Conservation (phyloP, 306 rosid genomes). For the Cicer judaicum region DNA sequence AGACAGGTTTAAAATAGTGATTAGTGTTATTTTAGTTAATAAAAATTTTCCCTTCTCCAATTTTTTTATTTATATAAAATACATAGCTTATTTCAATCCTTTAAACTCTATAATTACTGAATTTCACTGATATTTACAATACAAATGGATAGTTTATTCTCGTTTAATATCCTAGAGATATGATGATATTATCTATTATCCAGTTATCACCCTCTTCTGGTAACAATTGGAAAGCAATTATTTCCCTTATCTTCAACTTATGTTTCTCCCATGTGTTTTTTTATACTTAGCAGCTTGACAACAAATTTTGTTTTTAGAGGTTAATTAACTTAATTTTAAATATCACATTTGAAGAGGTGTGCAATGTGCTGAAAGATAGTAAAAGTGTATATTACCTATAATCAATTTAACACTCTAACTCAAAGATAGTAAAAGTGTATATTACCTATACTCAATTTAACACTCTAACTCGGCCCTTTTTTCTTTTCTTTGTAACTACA, state of each 20-base stretch:
- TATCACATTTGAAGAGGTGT: background rate
- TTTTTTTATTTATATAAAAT: too few species aligned
- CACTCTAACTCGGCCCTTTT: too few species aligned
- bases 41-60: too few species aligned
- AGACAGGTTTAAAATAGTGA: too few species aligned
- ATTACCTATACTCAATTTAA: too few species aligned
- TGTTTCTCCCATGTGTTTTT: background rate
- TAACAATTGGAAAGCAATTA: conserved; percentile 4
- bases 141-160: background rate
- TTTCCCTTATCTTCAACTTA: conserved; percentile 5
- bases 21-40: too few species aligned
- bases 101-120: background rate
- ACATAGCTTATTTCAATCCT: background rate
- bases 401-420: too few species aligned
- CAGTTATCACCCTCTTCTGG: conserved; percentile 2
- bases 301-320: background rate
- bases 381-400: too few species aligned
- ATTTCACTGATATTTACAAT: background rate
- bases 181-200: conserved; percentile 19
- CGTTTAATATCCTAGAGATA: background rate
- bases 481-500: too few species aligned
- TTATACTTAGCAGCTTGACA: background rate
- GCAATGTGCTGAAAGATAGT: too few species aligned
- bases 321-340: background rate
- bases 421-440: too few species aligned